Evolutionary conservation across 2,329 filamentous ascomycete genomes (phyloP), one percentile per base, ranked within the genome.

Genomic region (Hymenoscyphus albidus): DNA sequence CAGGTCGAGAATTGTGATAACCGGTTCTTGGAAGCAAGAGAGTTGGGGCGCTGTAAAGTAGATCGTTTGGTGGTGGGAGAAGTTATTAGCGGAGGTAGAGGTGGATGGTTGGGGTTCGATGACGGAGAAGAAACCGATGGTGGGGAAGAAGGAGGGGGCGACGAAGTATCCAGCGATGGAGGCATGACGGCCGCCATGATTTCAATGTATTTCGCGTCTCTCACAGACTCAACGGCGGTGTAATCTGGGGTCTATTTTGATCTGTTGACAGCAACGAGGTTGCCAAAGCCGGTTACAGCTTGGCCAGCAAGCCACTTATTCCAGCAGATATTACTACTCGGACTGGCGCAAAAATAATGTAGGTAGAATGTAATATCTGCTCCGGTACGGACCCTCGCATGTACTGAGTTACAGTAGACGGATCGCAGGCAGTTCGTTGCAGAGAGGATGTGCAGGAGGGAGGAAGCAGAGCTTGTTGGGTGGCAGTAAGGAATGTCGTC

Each of bases 1-100:
- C 86, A 80, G 72, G 83, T 88, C 68, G 91, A 95, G 79, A 93
- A 94, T 74, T 92, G 90, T 68, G 93, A 96, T 72, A 96, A 82
- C 64, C 93, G 86, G 75, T 91, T 90, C 78, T 88, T 93, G 68
- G 89, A 88, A 72, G 88, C 90, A 74, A 92, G 90, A 73, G 90
- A 92, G 77, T 86, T 84, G 70, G 91, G 88, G 71, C 87, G 81
- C 72, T 88, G 82, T 65, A 85, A 77, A 73, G 81, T 84, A 74
- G 88, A 82, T 75, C 85, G 83, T 74, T 84, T 87, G 32, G 67
- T 48, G 3, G 70, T 68, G 64, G 84, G 80, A 61, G 85, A 85
- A 62, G 85, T 85, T 70, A 85, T 82, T 67, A 87, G 75, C 48
- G 84, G 84, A 67, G 84, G 80, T 67, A 87, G 67, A 61, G 82